phyloP scores from a whole-genome alignment of 176 grass and related monocot genomes.

The Eleusine indica region DNA sequence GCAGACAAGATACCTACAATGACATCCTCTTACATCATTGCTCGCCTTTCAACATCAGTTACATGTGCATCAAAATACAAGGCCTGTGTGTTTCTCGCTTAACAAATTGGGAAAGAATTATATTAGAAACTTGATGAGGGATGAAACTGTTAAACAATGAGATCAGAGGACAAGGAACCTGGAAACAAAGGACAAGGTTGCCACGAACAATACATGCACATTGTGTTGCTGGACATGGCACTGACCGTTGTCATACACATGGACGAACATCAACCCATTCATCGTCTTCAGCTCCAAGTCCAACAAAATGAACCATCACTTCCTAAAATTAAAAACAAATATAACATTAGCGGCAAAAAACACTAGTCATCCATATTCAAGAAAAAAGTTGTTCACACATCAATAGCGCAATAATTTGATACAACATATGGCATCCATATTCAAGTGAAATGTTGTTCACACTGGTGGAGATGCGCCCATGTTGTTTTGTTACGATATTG shows the following conservation, averaged over 20 bases:
- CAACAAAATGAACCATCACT: constrained; percentile 63
- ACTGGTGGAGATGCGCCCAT: too few relatives aligned
- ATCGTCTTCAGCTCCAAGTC: constrained; percentile 64
- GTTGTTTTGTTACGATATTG: too few relatives aligned
- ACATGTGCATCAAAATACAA: constrained; percentile 70
- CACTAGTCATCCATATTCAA: too few relatives aligned
- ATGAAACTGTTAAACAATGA: too few relatives aligned
- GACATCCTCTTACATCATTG: constrained; percentile 64
- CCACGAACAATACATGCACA: constrained; percentile 64
- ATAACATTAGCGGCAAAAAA: too few relatives aligned
- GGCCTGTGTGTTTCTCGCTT: constrained; percentile 68
- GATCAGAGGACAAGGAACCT: constrained; percentile 29
- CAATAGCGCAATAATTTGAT: too few relatives aligned
- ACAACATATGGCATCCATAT: too few relatives aligned
- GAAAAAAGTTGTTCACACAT: too few relatives aligned
- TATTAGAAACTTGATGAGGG: neutral
- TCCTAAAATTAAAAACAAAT: constrained; percentile 44
- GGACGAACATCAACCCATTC: constrained; percentile 68
- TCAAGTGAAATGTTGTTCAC: too few relatives aligned
- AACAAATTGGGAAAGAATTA: neutral
- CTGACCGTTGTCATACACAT: constrained; percentile 60
- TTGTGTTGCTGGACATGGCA: constrained; percentile 61
- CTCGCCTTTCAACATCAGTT: constrained; percentile 61
- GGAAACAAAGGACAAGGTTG: constrained; percentile 71
- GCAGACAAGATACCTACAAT: constrained; percentile 24